Evolutionary conservation across 345 rosid species (phyloP).

Genomic region (Corymbia maculata): DNA sequence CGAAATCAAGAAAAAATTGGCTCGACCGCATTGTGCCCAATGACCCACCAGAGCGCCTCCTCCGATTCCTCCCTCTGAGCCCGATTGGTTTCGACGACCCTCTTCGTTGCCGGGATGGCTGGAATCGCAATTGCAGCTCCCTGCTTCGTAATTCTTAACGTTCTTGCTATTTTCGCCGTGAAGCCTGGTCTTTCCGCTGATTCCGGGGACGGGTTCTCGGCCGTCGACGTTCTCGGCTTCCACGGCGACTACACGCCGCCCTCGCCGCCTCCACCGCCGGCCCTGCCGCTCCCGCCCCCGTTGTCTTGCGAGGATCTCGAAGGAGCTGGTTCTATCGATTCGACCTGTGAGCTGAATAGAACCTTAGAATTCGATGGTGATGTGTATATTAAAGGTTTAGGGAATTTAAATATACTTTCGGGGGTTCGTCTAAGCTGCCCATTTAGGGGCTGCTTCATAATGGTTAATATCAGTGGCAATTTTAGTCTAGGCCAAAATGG

Average conservation of each 20-base stretch:
- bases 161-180: not conserved
- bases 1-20: not conserved
- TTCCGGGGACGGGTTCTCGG: slow-evolving; percentile 22
- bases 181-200: not conserved
- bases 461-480: slow-evolving; percentile 35
- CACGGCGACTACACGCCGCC: slow-evolving; percentile 60
- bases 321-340: slow-evolving; percentile 47
- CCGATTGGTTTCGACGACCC: not conserved
- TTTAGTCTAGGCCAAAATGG: slow-evolving; percentile 29
- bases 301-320: slow-evolving; percentile 43
- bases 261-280: slow-evolving; percentile 42
- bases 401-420: slow-evolving; percentile 31
- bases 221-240: slow-evolving; percentile 7
- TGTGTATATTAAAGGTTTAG: slow-evolving; percentile 43
- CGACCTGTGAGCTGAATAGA: slow-evolving; percentile 40
- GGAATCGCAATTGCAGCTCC: not conserved
- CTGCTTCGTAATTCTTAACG: not conserved
- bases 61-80: not conserved
- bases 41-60: not conserved
- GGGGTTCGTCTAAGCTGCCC: slow-evolving; percentile 34
- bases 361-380: slow-evolving; percentile 26
- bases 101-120: not conserved
- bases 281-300: slow-evolving; percentile 5
- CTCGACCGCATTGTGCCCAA: not conserved
- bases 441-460: slow-evolving; percentile 29